Evolutionary conservation across 2,329 filamentous ascomycete species (phyloP).

Genomic region (Cercospora berteroae): DNA sequence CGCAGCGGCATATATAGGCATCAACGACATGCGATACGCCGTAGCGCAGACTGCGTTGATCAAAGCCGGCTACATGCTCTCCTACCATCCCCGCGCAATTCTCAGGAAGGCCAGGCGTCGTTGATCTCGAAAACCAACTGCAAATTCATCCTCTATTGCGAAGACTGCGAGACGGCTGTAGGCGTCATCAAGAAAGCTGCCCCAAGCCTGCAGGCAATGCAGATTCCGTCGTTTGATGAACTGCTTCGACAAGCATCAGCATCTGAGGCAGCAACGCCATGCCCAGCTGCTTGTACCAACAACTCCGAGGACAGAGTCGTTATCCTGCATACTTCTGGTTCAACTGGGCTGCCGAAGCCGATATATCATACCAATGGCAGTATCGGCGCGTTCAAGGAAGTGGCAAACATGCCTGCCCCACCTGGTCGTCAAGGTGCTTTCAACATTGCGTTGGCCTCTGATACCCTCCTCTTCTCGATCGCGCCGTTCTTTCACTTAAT

Average conservation of each 20-base stretch:
- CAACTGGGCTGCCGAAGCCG: constrained; percentile 24
- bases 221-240: constrained; percentile 21
- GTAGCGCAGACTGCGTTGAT: constrained; percentile 25
- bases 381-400: constrained; percentile 19
- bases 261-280: not conserved
- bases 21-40: constrained; percentile 28
- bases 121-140: constrained; percentile 21
- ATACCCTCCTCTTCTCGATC: not conserved
- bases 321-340: constrained; percentile 26
- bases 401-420: constrained; percentile 2
- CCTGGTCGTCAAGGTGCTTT: constrained; percentile 9
- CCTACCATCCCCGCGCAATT: constrained; percentile 21
- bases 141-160: constrained; percentile 16
- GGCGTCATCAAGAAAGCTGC: constrained; percentile 22
- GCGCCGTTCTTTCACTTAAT: constrained; percentile 24
- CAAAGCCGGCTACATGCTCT: constrained; percentile 31
- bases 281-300: constrained; percentile 6
- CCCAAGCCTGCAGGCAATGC: constrained; percentile 19
- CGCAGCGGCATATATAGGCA: constrained; percentile 29
- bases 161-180: constrained; percentile 21
- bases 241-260: constrained; percentile 8
- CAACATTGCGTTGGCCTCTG: not conserved
- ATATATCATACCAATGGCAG: constrained; percentile 22
- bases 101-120: constrained; percentile 21
- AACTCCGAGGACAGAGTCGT: constrained; percentile 17